A percentile compares a stretch with the other conserved stretches of the same genome.
Evolutionary conservation across 1,284 basidiomycete species (phyloP).

Genomic region (Ustilago hordei): DNA sequence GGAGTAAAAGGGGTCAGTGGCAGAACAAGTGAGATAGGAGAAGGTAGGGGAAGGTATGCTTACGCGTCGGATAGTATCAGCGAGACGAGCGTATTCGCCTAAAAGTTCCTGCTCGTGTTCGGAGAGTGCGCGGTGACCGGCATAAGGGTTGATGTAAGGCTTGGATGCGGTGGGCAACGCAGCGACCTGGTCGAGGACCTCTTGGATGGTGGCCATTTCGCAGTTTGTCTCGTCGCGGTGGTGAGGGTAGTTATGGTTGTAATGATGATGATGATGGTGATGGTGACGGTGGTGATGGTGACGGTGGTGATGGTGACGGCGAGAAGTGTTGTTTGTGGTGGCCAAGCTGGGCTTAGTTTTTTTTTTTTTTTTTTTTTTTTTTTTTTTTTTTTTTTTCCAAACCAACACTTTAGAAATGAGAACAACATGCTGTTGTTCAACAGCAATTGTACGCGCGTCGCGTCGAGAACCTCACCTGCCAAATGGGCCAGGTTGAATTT

Average conservation of each 20-base stretch:
- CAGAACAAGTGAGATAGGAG: neutral
- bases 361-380: neutral
- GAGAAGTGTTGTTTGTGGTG: conserved; percentile 10
- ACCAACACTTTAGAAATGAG: conserved; percentile 23
- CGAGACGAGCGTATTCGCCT: conserved; percentile 66
- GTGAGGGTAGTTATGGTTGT: conserved; percentile 3
- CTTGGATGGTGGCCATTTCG: conserved; percentile 47
- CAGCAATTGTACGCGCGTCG: conserved; percentile 12
- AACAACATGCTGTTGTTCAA: conserved; percentile 14
- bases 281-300: conserved; percentile 1
- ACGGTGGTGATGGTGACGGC: conserved; percentile 3
- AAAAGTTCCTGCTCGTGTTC: conserved; percentile 60
- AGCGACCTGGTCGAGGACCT: conserved; percentile 45
- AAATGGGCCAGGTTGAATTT: conserved; percentile 3
- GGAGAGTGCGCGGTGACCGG: conserved; percentile 56
- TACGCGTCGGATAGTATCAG: conserved; percentile 61
- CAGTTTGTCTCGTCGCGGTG: too few species aligned
- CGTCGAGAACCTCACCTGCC: conserved; percentile 6
- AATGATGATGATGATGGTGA: conserved; percentile 7
- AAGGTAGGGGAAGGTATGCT: conserved; percentile 9
- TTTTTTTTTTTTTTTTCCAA: neutral
- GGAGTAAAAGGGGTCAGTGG: conserved; percentile 55
- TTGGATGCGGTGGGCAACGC: conserved; percentile 33
- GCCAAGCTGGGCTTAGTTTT: neutral
- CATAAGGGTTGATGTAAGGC: conserved; percentile 63